Percentiles rank a stretch among this genome's conserved stretches.
Evolutionary conservation across 2,329 filamentous ascomycete genomes (phyloP).

Genomic region (Dactylella cylindrospora): DNA sequence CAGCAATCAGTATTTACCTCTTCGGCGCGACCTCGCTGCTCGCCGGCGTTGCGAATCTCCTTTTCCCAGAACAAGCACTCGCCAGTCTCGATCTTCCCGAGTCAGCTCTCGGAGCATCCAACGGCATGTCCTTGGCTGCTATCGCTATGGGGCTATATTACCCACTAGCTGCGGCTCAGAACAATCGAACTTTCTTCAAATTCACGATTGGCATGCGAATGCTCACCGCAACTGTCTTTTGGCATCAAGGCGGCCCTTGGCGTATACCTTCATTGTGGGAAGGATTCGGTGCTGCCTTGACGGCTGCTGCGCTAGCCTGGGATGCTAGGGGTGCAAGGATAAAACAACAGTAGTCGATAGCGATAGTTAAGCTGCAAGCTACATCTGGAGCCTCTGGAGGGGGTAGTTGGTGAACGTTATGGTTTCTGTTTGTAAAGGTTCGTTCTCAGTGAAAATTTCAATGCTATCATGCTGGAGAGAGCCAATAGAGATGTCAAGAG

Average conservation of each 20-base stretch:
- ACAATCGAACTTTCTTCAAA: slow-evolving; percentile 50
- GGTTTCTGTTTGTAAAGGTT: too few relatives aligned
- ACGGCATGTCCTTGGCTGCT: slow-evolving; percentile 48
- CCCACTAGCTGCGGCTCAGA: slow-evolving; percentile 50
- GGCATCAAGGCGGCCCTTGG: slow-evolving; percentile 48
- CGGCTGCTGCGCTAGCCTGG: slow-evolving; percentile 26
- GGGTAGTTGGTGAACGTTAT: too few relatives aligned
- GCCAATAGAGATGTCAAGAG: too few relatives aligned
- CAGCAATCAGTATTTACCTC: slow-evolving; percentile 45
- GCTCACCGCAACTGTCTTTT: slow-evolving; percentile 49
- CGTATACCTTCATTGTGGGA: slow-evolving; percentile 49
- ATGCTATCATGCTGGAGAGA: too few relatives aligned
- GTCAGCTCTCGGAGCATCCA: slow-evolving; percentile 43
- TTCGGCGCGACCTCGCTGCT: slow-evolving; percentile 48
- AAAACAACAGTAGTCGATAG: background rate
- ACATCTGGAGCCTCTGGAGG: background rate
- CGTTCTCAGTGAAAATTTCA: too few relatives aligned
- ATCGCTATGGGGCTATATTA: slow-evolving; percentile 52
- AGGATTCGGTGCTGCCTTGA: slow-evolving; percentile 48
- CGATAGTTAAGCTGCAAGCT: background rate
- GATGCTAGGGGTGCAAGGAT: background rate
- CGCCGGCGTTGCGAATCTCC: slow-evolving; percentile 44
- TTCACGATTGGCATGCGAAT: slow-evolving; percentile 51
- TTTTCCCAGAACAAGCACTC: slow-evolving; percentile 27
- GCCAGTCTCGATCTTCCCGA: slow-evolving; percentile 40